Percentiles rank a stretch among this genome's conserved stretches.
These are phyloP conservation scores for Mortierella sp. DNA, from an alignment of 371 early-diverging fungal genomes.

Conservation along the genomic window DNA sequence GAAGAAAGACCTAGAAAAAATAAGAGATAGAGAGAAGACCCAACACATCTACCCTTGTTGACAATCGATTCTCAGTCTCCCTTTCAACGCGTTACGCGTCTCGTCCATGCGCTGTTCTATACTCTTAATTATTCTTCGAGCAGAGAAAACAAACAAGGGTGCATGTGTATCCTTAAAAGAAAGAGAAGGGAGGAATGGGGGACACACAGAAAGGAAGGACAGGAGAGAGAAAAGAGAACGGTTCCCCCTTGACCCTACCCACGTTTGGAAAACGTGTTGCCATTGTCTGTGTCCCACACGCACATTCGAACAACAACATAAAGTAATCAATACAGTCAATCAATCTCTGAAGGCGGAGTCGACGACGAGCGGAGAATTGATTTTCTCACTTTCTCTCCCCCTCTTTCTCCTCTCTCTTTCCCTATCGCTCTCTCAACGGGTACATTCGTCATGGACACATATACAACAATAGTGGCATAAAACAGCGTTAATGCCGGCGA, in stretches of 20 bases:
- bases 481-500: not conserved
- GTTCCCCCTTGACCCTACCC: not conserved
- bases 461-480: not conserved
- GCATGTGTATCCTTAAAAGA: not conserved
- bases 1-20: not conserved
- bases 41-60: not conserved
- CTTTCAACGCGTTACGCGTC: not conserved
- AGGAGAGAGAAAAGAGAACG: not conserved
- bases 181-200: not conserved
- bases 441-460: not conserved
- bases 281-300: constrained; percentile 7
- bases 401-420: not conserved
- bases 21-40: not conserved
- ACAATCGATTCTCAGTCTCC: not conserved
- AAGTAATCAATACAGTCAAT: not conserved
- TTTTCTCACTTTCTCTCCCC: not conserved
- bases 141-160: not conserved
- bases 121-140: not conserved
- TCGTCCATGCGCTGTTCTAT: not conserved
- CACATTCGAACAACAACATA: not conserved
- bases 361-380: not conserved
- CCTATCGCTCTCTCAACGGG: not conserved
- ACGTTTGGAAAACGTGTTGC: constrained; percentile 1
- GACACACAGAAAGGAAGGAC: not conserved
- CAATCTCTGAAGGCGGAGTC: constrained; percentile 5